Evolutionary conservation across 202 grass and related monocot species (phyloP), one percentile per base, ranked within the genome.

Genomic region (Saccharum hybrid): DNA sequence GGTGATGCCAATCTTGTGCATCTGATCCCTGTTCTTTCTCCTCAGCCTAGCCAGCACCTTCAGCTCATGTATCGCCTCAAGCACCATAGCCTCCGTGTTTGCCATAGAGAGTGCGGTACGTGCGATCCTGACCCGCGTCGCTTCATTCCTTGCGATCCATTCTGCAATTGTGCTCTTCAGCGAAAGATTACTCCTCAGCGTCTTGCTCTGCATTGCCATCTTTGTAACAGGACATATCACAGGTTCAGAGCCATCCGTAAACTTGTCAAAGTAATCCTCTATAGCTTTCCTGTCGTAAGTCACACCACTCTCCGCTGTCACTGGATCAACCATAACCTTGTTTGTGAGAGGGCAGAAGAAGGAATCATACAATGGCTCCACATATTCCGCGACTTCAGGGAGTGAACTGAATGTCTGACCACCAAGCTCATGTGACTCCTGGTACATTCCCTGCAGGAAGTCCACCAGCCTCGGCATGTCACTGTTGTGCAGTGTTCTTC

Each of bases 341-440:
- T 99, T 96, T n/a, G 93, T 94, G 40, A 99, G 68, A 18, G 93
- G 89, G 16, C 96, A 99, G 68, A 99, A 96, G 86, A 99, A 99
- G 1, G 93, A 85, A 66, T 99, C 93, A 70, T 99, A 99, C 8
- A 92, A 78, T 0, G 96, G 96, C 48, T 99, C 93, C 0, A 93
- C 86, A 69, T 86, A 90, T 34, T 99, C 96, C 0, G 91, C 83
- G 4, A 93, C 68, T 82, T 86, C 90, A 48, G 88, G 88, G 19
- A 90, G 72, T 0, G 87, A 81, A 80, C 15, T 42, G 65, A 92
- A 86, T 0, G 88, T 86, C 72, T 88, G 79, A 31, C 75, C 54
- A 33, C 85, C 76, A 0, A 66, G 71, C 68, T 89, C 85, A 6
- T 88, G 80, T 4, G 84, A 74, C 45, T 90, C 82, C 43, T 86